phyloP scores from a whole-genome alignment of 2,329 filamentous ascomycete genomes.

The Ophiosphaerella korrae region DNA sequence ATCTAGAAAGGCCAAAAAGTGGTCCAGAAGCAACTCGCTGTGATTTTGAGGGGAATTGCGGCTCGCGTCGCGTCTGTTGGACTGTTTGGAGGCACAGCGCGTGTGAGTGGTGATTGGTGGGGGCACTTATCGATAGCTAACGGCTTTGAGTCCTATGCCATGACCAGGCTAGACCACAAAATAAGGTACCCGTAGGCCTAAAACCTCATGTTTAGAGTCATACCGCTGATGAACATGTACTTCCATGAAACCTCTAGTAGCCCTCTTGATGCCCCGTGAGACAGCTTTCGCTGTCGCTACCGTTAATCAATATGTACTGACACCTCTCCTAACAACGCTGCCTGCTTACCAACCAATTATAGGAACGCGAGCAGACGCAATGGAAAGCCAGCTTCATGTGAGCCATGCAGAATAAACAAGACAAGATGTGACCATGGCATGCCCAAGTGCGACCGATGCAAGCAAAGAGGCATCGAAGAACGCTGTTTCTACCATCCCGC shows the following conservation, averaged over 20 bases:
- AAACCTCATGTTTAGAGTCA: not conserved
- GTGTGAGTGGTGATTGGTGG: constrained; percentile 10
- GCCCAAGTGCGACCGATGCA: constrained; percentile 41
- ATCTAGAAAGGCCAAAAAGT: not conserved
- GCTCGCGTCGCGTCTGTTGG: not conserved
- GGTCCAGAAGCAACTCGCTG: not conserved
- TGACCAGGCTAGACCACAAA: not conserved
- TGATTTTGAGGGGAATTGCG: not conserved
- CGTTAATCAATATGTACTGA: not conserved
- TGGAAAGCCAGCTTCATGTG: constrained; percentile 41
- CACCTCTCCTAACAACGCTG: not conserved
- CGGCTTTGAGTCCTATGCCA: not conserved
- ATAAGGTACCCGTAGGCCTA: too few relatives aligned
- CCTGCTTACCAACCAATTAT: constrained; percentile 13
- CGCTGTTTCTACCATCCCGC: constrained; percentile 45
- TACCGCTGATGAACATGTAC: not conserved
- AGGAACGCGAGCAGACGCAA: constrained; percentile 38
- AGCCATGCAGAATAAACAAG: constrained; percentile 42
- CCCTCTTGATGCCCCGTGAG: too few relatives aligned
- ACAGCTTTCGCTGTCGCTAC: not conserved
- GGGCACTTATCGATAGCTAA: constrained; percentile 1
- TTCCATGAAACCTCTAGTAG: not conserved
- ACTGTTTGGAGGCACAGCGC: not conserved
- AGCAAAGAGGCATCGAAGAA: constrained; percentile 39
- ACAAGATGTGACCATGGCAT: constrained; percentile 40